Evolutionary conservation across 768 basidiomycete genomes (phyloP).

Genomic region (Nidularia pulvinata): DNA sequence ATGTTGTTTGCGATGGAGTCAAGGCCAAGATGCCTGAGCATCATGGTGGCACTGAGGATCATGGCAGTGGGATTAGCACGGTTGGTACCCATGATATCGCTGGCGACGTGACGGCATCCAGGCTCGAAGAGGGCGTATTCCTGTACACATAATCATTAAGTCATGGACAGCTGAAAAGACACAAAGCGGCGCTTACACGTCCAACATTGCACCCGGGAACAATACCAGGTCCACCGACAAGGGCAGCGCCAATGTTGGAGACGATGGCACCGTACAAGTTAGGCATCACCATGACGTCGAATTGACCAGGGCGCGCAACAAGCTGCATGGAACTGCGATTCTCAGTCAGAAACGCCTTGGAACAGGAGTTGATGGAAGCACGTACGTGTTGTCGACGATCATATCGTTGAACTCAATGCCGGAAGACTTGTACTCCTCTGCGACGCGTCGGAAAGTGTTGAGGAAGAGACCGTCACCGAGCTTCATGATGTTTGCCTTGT

Average conservation of each 20-base stretch:
- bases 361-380: constrained; percentile 2
- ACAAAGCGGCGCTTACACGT: constrained; percentile 49
- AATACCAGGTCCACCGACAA: constrained; percentile 97
- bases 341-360: constrained; percentile 2
- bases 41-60: constrained; percentile 97
- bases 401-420: constrained; percentile 96
- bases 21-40: constrained; percentile 95
- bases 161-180: neutral
- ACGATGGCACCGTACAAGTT: constrained; percentile 97
- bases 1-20: constrained; percentile 94
- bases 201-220: constrained; percentile 99
- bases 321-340: constrained; percentile 93
- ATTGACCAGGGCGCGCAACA: constrained; percentile 93
- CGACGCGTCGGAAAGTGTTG: constrained; percentile 95
- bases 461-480: constrained; percentile 99
- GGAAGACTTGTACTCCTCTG: constrained; percentile 92
- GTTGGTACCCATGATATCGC: constrained; percentile 96
- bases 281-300: constrained; percentile 99
- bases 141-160: constrained; percentile 30
- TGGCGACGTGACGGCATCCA: constrained; percentile 94
- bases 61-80: constrained; percentile 97
- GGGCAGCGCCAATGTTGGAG: constrained; percentile 97
- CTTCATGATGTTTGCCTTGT: constrained; percentile 99
- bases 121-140: constrained; percentile 99
- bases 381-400: constrained; percentile 99